Evolutionary conservation across 306 rosid species (phyloP).

Genomic region (Macrotyloma uniflorum): DNA sequence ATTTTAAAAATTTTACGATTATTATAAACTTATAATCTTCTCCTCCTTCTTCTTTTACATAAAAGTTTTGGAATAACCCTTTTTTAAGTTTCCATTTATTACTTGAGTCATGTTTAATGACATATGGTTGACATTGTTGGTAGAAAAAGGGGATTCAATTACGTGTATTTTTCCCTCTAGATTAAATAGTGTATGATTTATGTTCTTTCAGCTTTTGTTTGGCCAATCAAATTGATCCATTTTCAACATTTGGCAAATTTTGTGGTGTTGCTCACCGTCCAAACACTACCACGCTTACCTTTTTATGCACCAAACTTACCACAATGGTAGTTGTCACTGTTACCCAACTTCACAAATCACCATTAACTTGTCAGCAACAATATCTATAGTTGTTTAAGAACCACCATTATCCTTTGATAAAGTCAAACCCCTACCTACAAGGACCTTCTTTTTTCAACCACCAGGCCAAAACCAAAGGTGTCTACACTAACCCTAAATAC

Average conservation of each 20-base stretch:
- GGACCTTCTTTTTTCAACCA: background rate
- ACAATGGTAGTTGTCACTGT: background rate
- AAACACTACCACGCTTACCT: background rate
- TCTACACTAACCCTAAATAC: background rate
- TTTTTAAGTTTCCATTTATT: no score
- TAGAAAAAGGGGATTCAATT: background rate
- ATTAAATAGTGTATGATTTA: background rate
- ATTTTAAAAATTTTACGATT: no score
- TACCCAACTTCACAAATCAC: background rate
- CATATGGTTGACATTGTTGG: background rate
- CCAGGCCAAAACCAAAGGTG: background rate
- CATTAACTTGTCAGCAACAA: background rate
- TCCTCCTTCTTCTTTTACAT: no score
- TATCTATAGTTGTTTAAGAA: background rate
- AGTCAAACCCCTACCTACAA: background rate
- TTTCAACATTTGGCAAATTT: background rate
- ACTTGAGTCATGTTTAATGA: background rate
- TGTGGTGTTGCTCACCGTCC: background rate
- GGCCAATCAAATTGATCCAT: background rate
- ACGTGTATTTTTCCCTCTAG: background rate
- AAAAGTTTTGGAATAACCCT: no score
- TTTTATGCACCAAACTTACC: background rate
- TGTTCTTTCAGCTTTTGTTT: background rate
- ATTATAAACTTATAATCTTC: no score
- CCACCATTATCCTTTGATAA: background rate